These are phyloP conservation scores for Berberis vulgaris DNA, from an alignment of 164 flowering plant genomes.

Conservation along the genomic window DNA sequence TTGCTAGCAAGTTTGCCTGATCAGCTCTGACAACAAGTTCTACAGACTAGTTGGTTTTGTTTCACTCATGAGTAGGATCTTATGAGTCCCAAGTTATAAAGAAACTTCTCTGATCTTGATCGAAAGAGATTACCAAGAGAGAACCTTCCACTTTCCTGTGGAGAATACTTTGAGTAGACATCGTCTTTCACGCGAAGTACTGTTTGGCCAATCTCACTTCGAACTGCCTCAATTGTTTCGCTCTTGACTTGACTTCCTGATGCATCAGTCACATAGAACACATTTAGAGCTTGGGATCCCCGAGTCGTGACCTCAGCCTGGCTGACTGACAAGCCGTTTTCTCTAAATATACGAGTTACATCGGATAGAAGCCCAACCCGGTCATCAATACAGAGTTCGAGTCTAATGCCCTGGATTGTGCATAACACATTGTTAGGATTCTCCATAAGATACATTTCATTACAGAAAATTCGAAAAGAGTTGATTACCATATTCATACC, in stretches of 20 bases:
- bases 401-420: slow-evolving; percentile 1
- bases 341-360: slow-evolving; percentile 5
- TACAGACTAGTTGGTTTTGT: too few species aligned
- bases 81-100: slow-evolving; percentile 16
- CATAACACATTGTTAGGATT: not conserved
- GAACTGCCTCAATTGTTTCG: slow-evolving; percentile 2
- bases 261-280: slow-evolving; percentile 4
- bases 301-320: not conserved
- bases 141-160: not conserved
- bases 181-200: not conserved
- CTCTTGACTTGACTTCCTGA: slow-evolving; percentile 1
- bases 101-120: slow-evolving; percentile 3
- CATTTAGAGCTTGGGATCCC: slow-evolving; percentile 1
- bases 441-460: not conserved
- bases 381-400: slow-evolving; percentile 3
- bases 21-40: too few species aligned
- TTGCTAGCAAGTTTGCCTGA: too few species aligned
- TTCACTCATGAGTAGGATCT: slow-evolving; percentile 21
- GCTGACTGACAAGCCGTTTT: not conserved
- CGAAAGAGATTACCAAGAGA: slow-evolving; percentile 1
- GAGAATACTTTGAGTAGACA: not conserved
- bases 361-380: slow-evolving; percentile 2
- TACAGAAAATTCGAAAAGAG: not conserved
- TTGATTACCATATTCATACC: not conserved
- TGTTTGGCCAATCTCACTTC: slow-evolving; percentile 4